phyloP scores from a whole-genome alignment of 2,329 filamentous ascomycete species.

The Dactylonectria macrodidyma region DNA sequence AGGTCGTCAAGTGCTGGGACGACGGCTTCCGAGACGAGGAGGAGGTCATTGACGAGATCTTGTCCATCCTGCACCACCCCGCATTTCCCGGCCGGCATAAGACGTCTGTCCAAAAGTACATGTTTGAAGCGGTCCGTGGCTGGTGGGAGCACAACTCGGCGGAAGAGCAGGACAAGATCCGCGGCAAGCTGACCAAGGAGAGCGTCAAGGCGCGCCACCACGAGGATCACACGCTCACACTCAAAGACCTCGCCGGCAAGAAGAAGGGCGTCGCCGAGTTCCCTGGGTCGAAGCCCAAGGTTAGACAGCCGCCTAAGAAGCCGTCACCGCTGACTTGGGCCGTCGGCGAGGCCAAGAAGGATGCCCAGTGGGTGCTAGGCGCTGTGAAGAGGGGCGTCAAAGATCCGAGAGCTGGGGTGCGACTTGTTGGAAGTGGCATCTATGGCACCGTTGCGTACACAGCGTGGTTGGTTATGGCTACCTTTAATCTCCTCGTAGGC shows the following conservation, averaged over 20 bases:
- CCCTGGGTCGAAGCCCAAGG: constrained; percentile 45
- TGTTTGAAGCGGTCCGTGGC: constrained; percentile 84
- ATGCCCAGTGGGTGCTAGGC: constrained; percentile 38
- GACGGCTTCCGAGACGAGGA: constrained; percentile 77
- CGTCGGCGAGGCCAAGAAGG: constrained; percentile 35
- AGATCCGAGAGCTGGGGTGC: constrained; percentile 36
- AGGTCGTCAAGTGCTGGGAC: constrained; percentile 72
- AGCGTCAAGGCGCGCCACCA: constrained; percentile 45
- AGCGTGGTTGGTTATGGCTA: neutral
- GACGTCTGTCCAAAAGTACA: constrained; percentile 82
- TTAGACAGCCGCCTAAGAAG: constrained; percentile 37
- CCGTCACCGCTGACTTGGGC: constrained; percentile 45
- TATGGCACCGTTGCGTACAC: constrained; percentile 19
- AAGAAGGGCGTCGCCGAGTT: constrained; percentile 45
- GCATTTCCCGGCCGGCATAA: constrained; percentile 77
- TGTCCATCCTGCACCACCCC: constrained; percentile 88
- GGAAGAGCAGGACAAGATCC: constrained; percentile 40
- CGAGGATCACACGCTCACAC: constrained; percentile 48
- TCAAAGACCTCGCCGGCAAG: constrained; percentile 44
- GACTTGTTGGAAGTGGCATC: constrained; percentile 25
- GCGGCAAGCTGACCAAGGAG: constrained; percentile 46
- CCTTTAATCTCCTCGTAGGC: neutral
- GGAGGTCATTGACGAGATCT: constrained; percentile 81
- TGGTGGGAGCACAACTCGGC: constrained; percentile 74
- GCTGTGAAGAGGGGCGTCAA: constrained; percentile 34